Conservation (phyloP, 495 filamentous ascomycete genomes). For the Daldinia grandis region DNA sequence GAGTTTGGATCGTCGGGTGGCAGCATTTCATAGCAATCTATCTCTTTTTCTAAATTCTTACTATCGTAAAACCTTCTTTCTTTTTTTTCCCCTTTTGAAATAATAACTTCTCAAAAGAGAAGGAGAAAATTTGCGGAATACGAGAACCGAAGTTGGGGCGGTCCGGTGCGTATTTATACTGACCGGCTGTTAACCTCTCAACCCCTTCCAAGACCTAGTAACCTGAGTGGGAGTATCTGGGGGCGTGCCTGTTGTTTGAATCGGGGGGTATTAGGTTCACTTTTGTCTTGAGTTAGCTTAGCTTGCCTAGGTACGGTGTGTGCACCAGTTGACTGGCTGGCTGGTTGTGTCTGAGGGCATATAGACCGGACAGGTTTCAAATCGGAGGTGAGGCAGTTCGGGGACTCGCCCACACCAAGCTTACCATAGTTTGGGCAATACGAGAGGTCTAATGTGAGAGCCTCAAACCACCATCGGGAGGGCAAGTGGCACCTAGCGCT, state of each 20-base stretch:
- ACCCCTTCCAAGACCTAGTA: neutral
- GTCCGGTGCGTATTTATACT: neutral
- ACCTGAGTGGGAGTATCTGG: constrained; percentile 1
- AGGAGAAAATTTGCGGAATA: neutral
- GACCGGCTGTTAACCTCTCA: neutral
- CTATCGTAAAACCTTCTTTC: neutral
- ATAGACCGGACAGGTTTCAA: constrained; percentile 4
- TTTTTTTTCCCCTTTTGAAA: neutral
- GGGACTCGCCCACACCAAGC: neutral
- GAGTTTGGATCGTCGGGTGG: neutral
- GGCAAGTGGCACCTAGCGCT: constrained; percentile 5
- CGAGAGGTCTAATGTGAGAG: constrained; percentile 3
- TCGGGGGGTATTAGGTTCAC: constrained; percentile 17
- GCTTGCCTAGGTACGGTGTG: neutral
- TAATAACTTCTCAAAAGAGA: neutral
- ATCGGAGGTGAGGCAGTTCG: neutral
- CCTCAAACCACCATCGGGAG: constrained; percentile 13
- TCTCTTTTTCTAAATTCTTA: neutral
- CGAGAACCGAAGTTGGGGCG: constrained; percentile 9
- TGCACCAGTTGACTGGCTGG: neutral
- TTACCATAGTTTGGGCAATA: neutral
- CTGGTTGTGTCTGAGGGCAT: neutral
- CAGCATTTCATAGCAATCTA: neutral
- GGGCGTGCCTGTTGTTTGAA: neutral
- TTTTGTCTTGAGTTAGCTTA: neutral